phyloP scores from a whole-genome alignment of 768 basidiomycete species.

The Pisolithus marmoratus region DNA sequence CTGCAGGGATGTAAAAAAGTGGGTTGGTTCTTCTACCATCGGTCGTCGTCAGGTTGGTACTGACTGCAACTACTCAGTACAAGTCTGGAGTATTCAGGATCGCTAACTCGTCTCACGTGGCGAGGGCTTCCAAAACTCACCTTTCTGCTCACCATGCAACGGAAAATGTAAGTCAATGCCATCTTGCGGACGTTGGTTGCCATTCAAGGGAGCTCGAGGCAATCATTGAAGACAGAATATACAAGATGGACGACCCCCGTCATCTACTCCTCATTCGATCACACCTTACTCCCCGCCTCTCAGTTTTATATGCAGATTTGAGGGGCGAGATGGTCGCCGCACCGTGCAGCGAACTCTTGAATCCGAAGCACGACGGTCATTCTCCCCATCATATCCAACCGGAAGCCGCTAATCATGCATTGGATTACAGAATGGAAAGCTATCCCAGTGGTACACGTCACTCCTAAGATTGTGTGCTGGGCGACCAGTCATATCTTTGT shows the following conservation, averaged over 20 bases:
- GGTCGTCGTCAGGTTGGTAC: not conserved
- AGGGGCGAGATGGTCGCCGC: not conserved
- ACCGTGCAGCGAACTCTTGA: not conserved
- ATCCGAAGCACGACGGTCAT: not conserved
- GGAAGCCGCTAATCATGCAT: not conserved
- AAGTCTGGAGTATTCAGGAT: not conserved
- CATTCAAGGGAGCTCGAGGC: not conserved
- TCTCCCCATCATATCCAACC: not conserved
- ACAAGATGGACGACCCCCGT: not conserved
- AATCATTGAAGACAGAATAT: not conserved
- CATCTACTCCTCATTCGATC: not conserved
- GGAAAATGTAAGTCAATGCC: not conserved
- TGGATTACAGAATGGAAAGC: not conserved
- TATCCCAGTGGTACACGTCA: not conserved
- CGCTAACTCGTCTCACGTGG: not conserved
- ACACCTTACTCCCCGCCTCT: not conserved
- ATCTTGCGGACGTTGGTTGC: not conserved
- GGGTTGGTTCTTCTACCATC: not conserved
- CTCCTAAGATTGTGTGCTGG: not conserved
- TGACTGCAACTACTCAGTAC: not conserved
- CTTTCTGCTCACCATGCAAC: not conserved
- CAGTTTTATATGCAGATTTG: not conserved
- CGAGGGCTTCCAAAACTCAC: not conserved
- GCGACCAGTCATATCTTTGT: not conserved
- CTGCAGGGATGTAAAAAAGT: constrained; percentile 30